Conservation (phyloP, 73 alveolate species). For the Stentor coeruleus region DNA sequence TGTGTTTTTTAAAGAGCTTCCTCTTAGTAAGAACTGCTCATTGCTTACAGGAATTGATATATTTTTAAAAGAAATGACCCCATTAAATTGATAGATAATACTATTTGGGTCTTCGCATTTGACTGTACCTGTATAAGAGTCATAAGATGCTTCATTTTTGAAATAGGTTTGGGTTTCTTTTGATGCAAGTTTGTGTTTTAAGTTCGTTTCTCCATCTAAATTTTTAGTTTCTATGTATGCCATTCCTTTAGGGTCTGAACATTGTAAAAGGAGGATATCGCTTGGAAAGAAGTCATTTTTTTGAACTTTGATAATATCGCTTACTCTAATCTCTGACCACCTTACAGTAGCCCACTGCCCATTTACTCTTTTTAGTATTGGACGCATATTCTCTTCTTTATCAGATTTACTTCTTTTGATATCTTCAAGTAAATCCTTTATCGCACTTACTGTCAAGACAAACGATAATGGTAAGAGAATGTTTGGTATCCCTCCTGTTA, state of each 20-base stretch:
- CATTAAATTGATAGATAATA: conserved; percentile 63
- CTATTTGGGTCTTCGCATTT: conserved; percentile 64
- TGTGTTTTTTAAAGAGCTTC: conserved; percentile 91
- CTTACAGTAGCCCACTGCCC: conserved; percentile 33
- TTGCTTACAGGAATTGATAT: background rate
- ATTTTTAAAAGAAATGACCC: conserved; percentile 18
- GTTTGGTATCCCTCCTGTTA: conserved; percentile 61
- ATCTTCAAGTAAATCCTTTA: conserved; percentile 87
- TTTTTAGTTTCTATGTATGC: conserved; percentile 81
- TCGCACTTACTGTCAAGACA: conserved; percentile 71
- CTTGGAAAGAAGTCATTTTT: conserved; percentile 85
- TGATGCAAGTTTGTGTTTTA: conserved; percentile 94
- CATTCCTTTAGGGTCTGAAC: conserved; percentile 85
- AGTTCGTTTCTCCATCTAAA: conserved; percentile 98
- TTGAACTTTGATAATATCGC: conserved; percentile 82
- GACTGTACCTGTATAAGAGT: conserved; percentile 18
- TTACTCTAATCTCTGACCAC: conserved; percentile 54
- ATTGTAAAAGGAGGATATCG: conserved; percentile 68
- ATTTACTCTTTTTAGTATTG: conserved; percentile 24
- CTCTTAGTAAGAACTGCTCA: conserved; percentile 41
- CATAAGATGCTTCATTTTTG: no score
- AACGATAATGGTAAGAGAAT: conserved; percentile 53
- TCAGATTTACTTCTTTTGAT: conserved; percentile 52
- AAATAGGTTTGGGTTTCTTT: no score
- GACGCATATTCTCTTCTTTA: conserved; percentile 30